Base-by-base conservation (phyloP, 768 basidiomycete species). In the Roridomyces roridus region DNA sequence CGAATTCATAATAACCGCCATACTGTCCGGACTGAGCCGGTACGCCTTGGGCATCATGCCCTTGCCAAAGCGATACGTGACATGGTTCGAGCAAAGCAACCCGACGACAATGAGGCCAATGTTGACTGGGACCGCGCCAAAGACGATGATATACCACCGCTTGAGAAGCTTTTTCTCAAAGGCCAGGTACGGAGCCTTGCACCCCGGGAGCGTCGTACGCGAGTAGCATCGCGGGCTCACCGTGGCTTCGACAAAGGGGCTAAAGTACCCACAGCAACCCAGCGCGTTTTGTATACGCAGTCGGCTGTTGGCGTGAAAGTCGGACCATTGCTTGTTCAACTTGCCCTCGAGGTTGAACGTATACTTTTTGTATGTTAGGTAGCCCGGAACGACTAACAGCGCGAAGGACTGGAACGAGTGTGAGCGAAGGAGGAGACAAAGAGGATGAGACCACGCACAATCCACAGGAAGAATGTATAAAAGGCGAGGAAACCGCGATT, bases 401-500 rank as follows among this genome's bases (percentile, higher is more conserved):
- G 74, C 82, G 61, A 88, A 82, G 53, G 79, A 78, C 31, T 34
- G 31, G 11, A 8, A 15, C 2, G 31, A 34, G 7, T 34, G 31
- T 34, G 31, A 34, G 31, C 31, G 4, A 34, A 15, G 15, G 15
- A 8, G 31, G 11, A 34, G 4, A 34, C 10, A 15, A 6, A 31
- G 7, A 31, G 29, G 14, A 31, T 11, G 15, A 4, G 31, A 11
- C 31, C 31, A 3, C 7, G 31, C 31, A 34, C 31, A 64, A 83
- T 69, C 87, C 87, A 88, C 46, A 85, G 79, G 40, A 84, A 62
- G 66, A 86, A 85, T 58, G 86, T 74, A 69, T 86, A 88, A 34
- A 83, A 68, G 23, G 85, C 85, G 45, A 87, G 79, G 77, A 88
- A 87, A 81, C 73, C 50, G 75, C 92, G 90, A 70, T 92, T 92